phyloP scores from a whole-genome alignment of 2,329 filamentous ascomycete genomes.

The Botrytis elliptica region DNA sequence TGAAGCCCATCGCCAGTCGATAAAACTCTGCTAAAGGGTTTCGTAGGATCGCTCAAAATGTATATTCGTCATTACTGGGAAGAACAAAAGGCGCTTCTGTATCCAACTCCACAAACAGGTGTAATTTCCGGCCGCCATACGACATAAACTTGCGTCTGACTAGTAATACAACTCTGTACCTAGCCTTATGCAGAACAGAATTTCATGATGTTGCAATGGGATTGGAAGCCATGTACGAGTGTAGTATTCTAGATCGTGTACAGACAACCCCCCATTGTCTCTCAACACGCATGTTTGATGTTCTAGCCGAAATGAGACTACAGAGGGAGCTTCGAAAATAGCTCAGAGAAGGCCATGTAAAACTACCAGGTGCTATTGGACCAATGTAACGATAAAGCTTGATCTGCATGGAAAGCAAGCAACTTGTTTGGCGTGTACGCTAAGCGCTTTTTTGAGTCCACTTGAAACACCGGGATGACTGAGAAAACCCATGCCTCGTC shows the following conservation, averaged over 20 bases:
- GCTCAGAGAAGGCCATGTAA: neutral
- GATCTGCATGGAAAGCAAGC: neutral
- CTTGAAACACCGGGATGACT: neutral
- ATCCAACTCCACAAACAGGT: neutral
- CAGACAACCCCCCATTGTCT: neutral
- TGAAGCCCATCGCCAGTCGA: neutral
- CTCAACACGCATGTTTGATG: neutral
- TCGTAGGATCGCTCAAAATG: neutral
- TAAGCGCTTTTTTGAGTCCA: neutral
- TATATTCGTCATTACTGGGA: neutral
- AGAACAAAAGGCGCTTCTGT: neutral
- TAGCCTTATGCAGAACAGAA: neutral
- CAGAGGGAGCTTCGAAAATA: neutral
- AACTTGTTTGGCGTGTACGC: neutral
- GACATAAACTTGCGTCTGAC: neutral
- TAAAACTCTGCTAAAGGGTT: neutral
- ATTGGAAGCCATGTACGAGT: neutral
- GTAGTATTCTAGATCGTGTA: conserved; percentile 1
- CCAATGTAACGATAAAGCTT: neutral
- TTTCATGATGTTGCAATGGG: neutral
- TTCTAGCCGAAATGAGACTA: neutral
- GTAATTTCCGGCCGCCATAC: neutral
- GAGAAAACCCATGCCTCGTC: neutral
- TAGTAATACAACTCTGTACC: conserved; percentile 1
- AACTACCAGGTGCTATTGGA: neutral